phyloP scores from a whole-genome alignment of 2,329 filamentous ascomycete genomes.

The Erysiphe pulchra region DNA sequence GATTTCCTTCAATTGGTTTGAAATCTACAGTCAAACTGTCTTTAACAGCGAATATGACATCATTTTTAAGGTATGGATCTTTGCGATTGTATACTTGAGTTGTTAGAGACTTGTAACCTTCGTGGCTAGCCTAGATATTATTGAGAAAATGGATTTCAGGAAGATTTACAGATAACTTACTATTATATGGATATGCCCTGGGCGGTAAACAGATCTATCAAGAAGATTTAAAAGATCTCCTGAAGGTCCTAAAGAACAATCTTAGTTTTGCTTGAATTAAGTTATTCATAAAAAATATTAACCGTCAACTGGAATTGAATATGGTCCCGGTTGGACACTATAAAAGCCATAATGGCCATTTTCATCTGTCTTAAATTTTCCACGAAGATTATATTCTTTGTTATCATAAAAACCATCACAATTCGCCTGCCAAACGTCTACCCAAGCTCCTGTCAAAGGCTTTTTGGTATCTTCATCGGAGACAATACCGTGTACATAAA shows the following conservation, averaged over 20 bases:
- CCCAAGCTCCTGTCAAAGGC: no score
- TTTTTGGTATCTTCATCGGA: no score
- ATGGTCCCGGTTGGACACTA: no score
- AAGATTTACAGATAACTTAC: conserved; percentile 14
- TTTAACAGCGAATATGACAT: conserved; percentile 27
- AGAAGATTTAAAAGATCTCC: conserved; percentile 19
- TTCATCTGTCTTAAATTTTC: no score
- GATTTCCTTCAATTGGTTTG: conserved; percentile 18
- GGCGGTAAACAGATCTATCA: conserved; percentile 33
- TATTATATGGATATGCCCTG: conserved; percentile 37
- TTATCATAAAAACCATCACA: conserved; percentile 10
- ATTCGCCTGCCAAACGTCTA: no score
- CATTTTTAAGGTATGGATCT: conserved; percentile 32
- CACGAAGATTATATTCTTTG: no score
- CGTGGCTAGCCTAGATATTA: conserved; percentile 4
- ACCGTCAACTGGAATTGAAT: no score
- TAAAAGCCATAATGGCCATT: no score
- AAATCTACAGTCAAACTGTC: conserved; percentile 25
- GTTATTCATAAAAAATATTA: no score
- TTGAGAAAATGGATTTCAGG: neutral
- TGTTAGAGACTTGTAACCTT: conserved; percentile 36
- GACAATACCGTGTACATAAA: no score
- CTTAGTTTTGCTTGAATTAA: no score
- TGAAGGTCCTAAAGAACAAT: no score
- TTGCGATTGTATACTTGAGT: conserved; percentile 54